Base-by-base conservation (phyloP, 768 basidiomycete species). In the Epithele typhae region DNA sequence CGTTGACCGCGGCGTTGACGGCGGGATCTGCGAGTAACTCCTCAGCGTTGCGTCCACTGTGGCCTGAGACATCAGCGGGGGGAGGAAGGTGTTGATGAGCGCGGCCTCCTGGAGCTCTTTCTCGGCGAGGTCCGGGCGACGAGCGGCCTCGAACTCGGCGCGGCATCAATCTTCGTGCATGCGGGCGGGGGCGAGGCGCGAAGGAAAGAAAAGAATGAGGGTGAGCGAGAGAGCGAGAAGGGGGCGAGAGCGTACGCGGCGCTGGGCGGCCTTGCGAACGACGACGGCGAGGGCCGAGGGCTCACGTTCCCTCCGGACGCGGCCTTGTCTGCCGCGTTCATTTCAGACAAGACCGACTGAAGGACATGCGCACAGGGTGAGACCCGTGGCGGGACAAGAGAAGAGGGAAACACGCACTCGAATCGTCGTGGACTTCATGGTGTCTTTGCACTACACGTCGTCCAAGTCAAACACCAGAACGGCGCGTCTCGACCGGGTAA, bases 291-390 rank as follows among this genome's bases (percentile, higher is more conserved):
- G 72, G 27, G 67, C 64, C 5, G 81, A 69, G 5, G 77, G 66
- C n/a, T n/a, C n/a, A 73, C 52, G 10, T 81, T 55, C 23, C 69
- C 67, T 14, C 69, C 67, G 22, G 67, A 59, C 22, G 73, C 62
- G 6, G 62, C 59, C 63, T 88, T 88, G 64, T 87, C 85, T 27
- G 78, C 73, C 8, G 76, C 72, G 53, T 87, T 79, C 2, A 88
- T 72, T 47, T 88, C 86, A 9, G 86, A 72, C 15, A 88, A 70
- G 25, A 85, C 73, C 21, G 82, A 81, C 85, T 87, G n/a, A n/a
- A 51, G 4, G 25, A 32, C 19, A 18, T 22, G 15, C 3, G 25
- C 23, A 27, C 24, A 15, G 6, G 14, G 25, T 50, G 23, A 46
- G 40, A 33, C 36, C 19, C 17, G 11, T 21, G 30, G 46, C n/a